Evolutionary conservation across 192 early-diverging fungal species (phyloP).

Genomic region (Rhizophlyctis rosea): DNA sequence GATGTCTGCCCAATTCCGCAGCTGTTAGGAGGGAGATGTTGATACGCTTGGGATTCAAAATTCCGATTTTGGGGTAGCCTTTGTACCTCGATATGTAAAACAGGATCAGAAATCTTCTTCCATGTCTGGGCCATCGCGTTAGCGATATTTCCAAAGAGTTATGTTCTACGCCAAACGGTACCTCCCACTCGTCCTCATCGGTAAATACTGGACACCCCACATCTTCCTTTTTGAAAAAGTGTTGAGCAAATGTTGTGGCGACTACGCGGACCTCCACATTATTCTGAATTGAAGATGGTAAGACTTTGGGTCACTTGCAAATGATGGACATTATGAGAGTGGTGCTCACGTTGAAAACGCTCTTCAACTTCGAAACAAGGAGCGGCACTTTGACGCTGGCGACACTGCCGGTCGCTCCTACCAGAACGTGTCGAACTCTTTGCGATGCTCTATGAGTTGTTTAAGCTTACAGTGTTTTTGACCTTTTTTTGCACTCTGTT

Average conservation of each 20-base stretch:
- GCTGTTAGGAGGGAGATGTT: slow-evolving; percentile 47
- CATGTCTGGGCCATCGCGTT: slow-evolving; percentile 68
- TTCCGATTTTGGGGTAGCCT: no score
- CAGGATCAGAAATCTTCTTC: slow-evolving; percentile 81
- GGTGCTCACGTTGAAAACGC: slow-evolving; percentile 31
- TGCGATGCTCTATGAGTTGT: no score
- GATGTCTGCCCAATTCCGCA: slow-evolving; percentile 95
- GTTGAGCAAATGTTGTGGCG: slow-evolving; percentile 71
- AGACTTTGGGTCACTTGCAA: no score
- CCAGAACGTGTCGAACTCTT: slow-evolving; percentile 64
- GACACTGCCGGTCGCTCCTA: slow-evolving; percentile 87
- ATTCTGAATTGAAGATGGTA: slow-evolving; percentile 19
- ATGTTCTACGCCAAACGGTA: slow-evolving; percentile 16
- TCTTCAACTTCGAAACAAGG: slow-evolving; percentile 53
- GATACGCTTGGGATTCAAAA: no score
- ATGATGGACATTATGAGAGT: no score
- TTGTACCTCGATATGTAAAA: slow-evolving; percentile 90
- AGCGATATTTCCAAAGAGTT: slow-evolving; percentile 2
- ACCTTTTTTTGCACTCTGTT: no score
- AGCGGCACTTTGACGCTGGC: slow-evolving; percentile 85
- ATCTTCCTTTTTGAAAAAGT: slow-evolving; percentile 72
- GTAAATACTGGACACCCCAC: slow-evolving; percentile 55
- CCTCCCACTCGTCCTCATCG: slow-evolving; percentile 87
- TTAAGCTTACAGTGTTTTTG: no score
- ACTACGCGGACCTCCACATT: slow-evolving; percentile 74